A percentile compares a stretch with the other conserved stretches of the same genome.
These are phyloP conservation scores for Carex littledalei DNA, from an alignment of 176 grass and related monocot species.

Conservation along the genomic window DNA sequence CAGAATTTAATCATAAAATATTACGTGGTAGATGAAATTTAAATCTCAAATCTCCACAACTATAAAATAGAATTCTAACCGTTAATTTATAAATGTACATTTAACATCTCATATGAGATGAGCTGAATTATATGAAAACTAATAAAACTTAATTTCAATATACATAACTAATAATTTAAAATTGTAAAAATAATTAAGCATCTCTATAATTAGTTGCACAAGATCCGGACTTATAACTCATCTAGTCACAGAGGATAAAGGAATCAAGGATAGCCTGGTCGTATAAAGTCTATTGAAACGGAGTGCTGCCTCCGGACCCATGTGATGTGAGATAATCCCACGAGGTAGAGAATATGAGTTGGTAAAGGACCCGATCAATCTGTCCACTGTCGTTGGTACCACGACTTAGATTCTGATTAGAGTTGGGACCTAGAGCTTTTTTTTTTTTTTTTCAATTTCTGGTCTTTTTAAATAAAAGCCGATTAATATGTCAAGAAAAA, in stretches of 20 bases:
- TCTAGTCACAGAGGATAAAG: neutral
- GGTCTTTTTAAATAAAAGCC: neutral
- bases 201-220: neutral
- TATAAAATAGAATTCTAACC: no score
- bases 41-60: no score
- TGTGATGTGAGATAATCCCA: neutral
- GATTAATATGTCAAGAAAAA: neutral
- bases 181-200: no score
- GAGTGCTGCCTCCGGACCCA: neutral
- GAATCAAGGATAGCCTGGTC: neutral
- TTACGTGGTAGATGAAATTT: no score
- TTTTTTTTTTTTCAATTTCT: neutral
- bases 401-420: neutral
- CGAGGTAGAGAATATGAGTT: constrained; percentile 19
- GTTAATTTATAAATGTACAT: no score
- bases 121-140: no score
- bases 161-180: no score
- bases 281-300: neutral
- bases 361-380: neutral
- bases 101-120: no score
- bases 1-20: no score
- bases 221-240: neutral
- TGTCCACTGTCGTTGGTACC: neutral
- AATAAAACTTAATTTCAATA: no score
- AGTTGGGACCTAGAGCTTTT: neutral